Conservation (phyloP, 2,329 filamentous ascomycete species). For the Aspergillus pseudonomiae region DNA sequence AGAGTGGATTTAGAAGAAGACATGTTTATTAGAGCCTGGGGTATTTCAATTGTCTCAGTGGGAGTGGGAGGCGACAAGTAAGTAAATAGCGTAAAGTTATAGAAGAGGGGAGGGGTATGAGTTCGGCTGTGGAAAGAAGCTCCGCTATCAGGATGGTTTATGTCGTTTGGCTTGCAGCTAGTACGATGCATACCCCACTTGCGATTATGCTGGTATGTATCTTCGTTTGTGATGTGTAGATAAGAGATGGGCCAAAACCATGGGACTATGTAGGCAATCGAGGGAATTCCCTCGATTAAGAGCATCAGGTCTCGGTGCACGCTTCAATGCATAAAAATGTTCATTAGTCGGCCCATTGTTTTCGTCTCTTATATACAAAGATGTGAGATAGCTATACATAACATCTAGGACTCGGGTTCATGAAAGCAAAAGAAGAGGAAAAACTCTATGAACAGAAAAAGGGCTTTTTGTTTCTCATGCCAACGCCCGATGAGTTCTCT, state of each 20-base stretch:
- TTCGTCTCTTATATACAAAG: neutral
- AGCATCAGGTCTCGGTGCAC: neutral
- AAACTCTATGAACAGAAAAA: neutral
- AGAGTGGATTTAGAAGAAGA: slow-evolving; percentile 44
- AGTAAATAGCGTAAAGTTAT: neutral
- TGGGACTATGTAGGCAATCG: neutral
- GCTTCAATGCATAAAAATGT: neutral
- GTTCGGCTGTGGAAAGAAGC: neutral
- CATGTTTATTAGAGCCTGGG: slow-evolving; percentile 21
- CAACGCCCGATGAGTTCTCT: neutral
- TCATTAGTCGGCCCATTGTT: neutral
- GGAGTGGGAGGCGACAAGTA: neutral
- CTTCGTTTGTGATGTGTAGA: neutral
- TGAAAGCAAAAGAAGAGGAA: neutral
- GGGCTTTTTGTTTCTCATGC: neutral
- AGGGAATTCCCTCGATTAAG: neutral
- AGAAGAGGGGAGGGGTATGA: neutral
- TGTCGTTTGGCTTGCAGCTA: neutral
- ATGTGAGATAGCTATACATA: neutral
- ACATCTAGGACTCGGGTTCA: neutral
- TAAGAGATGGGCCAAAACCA: neutral
- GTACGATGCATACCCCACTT: neutral
- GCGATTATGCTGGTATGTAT: neutral
- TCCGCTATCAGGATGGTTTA: neutral
- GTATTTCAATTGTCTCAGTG: neutral